A percentile compares a stretch with the other conserved stretches of the same genome.
Conservation (phyloP, 768 basidiomycete species). For the Lactifluus rugatus region DNA sequence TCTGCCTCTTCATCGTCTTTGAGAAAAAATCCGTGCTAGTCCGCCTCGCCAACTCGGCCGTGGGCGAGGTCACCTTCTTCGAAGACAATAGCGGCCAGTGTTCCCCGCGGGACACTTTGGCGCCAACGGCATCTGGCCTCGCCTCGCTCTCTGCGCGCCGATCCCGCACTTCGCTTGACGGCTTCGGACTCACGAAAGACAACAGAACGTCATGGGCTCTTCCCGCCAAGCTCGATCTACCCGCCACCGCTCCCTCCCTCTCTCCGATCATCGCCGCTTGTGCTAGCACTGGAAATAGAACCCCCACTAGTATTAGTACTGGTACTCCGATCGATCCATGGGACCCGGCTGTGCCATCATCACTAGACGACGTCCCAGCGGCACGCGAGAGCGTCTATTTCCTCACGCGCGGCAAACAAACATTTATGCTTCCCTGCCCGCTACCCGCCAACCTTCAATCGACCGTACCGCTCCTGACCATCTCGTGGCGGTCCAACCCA, state of each 20-base stretch:
- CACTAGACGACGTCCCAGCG: slow-evolving; percentile 14
- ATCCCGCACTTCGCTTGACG: slow-evolving; percentile 38
- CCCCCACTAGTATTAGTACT: no score
- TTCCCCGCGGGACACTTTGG: slow-evolving; percentile 20
- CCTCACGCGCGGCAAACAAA: slow-evolving; percentile 58
- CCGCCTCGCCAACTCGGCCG: slow-evolving; percentile 69
- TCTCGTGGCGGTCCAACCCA: slow-evolving; percentile 53
- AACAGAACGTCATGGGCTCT: slow-evolving; percentile 38
- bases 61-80: slow-evolving; percentile 64
- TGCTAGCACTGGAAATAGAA: no score
- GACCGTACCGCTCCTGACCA: slow-evolving; percentile 41
- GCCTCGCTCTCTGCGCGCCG: slow-evolving; percentile 22
- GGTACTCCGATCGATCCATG: neutral
- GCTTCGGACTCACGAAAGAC: slow-evolving; percentile 32
- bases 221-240: slow-evolving; percentile 40
- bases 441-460: slow-evolving; percentile 43
- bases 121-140: slow-evolving; percentile 22
- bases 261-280: no score
- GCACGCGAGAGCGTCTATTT: slow-evolving; percentile 40
- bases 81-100: slow-evolving; percentile 26
- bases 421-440: slow-evolving; percentile 60
- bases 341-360: slow-evolving; percentile 13
- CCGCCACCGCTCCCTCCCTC: slow-evolving; percentile 25
- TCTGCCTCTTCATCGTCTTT: slow-evolving; percentile 73
- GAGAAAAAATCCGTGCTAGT: slow-evolving; percentile 86